These are phyloP conservation scores for Euphorbia peplus DNA, from an alignment of 345 rosid species.

Conservation along the genomic window DNA sequence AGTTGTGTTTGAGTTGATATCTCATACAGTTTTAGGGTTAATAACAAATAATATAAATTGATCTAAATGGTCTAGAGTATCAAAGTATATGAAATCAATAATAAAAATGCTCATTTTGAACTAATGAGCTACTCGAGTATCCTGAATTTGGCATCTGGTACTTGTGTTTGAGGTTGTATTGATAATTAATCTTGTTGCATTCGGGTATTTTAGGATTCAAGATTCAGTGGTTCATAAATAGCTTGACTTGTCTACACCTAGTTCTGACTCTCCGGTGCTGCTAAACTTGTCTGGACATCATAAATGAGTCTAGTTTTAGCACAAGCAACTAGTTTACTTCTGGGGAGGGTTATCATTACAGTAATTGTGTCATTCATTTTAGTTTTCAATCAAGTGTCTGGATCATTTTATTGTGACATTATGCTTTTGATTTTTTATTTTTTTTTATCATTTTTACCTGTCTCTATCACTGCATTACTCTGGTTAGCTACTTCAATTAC, in stretches of 20 bases:
- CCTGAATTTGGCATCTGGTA: not conserved
- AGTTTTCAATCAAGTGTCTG: not conserved
- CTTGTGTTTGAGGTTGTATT: not conserved
- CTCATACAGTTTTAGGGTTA: not conserved
- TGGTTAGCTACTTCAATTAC: not conserved
- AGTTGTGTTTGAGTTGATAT: not conserved
- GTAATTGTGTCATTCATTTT: not conserved
- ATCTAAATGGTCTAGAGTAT: not conserved
- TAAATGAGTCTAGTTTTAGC: not conserved
- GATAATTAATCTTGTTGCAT: not conserved
- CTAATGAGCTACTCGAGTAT: not conserved
- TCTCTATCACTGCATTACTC: not conserved
- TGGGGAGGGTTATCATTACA: not conserved
- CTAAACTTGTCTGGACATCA: not conserved
- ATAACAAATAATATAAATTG: not conserved
- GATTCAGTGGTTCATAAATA: not conserved
- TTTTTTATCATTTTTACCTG: not conserved
- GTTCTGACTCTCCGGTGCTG: not conserved
- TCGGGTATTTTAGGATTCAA: not conserved
- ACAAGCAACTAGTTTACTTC: not conserved
- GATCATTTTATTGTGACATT: not conserved
- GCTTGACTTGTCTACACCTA: not conserved
- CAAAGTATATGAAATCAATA: not conserved
- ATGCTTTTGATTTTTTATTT: not conserved
- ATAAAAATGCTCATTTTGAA: not conserved